Percentiles rank a stretch among this genome's conserved stretches.
Evolutionary conservation across 352 stramenopile genomes (phyloP).

Genomic region (Phytophthora lateralis): DNA sequence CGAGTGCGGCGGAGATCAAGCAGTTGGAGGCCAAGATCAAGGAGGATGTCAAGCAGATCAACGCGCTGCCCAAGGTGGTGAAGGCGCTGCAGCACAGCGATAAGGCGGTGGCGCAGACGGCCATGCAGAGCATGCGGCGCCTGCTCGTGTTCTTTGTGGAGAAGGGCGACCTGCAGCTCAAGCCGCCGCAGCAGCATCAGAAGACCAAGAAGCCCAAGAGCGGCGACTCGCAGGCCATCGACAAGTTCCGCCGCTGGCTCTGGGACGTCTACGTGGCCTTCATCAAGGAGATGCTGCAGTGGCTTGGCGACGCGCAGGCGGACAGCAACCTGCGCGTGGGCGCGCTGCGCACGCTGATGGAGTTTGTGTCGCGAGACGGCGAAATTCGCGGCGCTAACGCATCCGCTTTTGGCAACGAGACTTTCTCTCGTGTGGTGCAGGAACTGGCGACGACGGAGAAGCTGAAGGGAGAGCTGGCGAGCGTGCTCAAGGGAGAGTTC

Average conservation of each 20-base stretch:
- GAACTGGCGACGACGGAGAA: slow-evolving; percentile 67
- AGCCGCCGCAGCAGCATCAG: slow-evolving; percentile 42
- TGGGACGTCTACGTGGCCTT: slow-evolving; percentile 83
- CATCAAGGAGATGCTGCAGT: slow-evolving; percentile 84
- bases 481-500: slow-evolving; percentile 88
- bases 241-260: slow-evolving; percentile 84
- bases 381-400: slow-evolving; percentile 40
- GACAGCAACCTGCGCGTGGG: slow-evolving; percentile 77
- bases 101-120: slow-evolving; percentile 72
- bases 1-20: slow-evolving; percentile 76
- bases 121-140: slow-evolving; percentile 82
- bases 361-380: slow-evolving; percentile 83
- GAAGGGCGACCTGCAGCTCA: slow-evolving; percentile 69
- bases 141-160: slow-evolving; percentile 85
- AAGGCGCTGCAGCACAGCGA: slow-evolving; percentile 74
- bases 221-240: slow-evolving; percentile 51
- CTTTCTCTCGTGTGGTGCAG: slow-evolving; percentile 79
- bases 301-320: slow-evolving; percentile 52
- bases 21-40: slow-evolving; percentile 88
- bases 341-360: slow-evolving; percentile 88
- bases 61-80: slow-evolving; percentile 79
- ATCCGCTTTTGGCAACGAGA: slow-evolving; percentile 82
- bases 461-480: slow-evolving; percentile 82
- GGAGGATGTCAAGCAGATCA: slow-evolving; percentile 86
- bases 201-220: slow-evolving; percentile 49